A percentile compares a stretch with the other conserved stretches of the same genome.
These are phyloP conservation scores for Phytophthora idaei DNA, from an alignment of 352 stramenopile genomes.

Conservation along the genomic window DNA sequence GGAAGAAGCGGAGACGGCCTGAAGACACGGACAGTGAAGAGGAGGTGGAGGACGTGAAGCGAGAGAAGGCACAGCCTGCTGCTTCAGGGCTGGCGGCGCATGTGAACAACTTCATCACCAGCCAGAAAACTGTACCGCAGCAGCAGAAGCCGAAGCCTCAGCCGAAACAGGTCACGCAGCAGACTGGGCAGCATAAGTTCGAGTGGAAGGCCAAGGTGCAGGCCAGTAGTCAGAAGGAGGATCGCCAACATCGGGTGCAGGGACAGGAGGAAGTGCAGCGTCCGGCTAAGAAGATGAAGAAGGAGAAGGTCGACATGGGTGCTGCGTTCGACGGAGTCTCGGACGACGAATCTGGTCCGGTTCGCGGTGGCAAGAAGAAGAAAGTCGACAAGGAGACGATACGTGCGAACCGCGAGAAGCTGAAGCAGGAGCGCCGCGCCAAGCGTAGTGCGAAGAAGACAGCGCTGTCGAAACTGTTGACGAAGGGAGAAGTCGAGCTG, in stretches of 20 bases:
- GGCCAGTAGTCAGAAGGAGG: slow-evolving; percentile 2
- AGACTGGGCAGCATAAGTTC: slow-evolving; percentile 27
- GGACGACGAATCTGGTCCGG: slow-evolving; percentile 41
- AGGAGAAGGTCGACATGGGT: slow-evolving; percentile 77
- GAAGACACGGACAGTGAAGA: slow-evolving; percentile 34
- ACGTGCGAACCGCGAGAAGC: slow-evolving; percentile 64
- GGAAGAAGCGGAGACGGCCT: slow-evolving; percentile 39
- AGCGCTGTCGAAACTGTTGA: slow-evolving; percentile 54
- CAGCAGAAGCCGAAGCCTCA: neutral
- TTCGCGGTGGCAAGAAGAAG: slow-evolving; percentile 27
- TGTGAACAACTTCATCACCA: slow-evolving; percentile 46
- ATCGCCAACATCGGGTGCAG: slow-evolving; percentile 3
- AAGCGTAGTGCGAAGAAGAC: slow-evolving; percentile 71
- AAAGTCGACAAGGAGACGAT: slow-evolving; percentile 62
- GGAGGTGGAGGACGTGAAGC: slow-evolving; percentile 25
- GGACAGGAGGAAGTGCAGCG: slow-evolving; percentile 14
- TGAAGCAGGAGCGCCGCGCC: slow-evolving; percentile 49
- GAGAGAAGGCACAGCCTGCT: slow-evolving; percentile 9
- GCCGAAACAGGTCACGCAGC: slow-evolving; percentile 3
- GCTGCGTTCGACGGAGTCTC: slow-evolving; percentile 70
- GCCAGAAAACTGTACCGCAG: slow-evolving; percentile 15
- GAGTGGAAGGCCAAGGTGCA: slow-evolving; percentile 42
- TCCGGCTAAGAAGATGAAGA: slow-evolving; percentile 38
- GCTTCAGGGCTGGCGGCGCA: slow-evolving; percentile 41
- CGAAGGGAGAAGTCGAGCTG: slow-evolving; percentile 55